Percentiles rank a stretch among this genome's conserved stretches.
These are phyloP conservation scores for Colletotrichum acutatum DNA, from an alignment of 2,329 filamentous ascomycete genomes.

Conservation along the genomic window DNA sequence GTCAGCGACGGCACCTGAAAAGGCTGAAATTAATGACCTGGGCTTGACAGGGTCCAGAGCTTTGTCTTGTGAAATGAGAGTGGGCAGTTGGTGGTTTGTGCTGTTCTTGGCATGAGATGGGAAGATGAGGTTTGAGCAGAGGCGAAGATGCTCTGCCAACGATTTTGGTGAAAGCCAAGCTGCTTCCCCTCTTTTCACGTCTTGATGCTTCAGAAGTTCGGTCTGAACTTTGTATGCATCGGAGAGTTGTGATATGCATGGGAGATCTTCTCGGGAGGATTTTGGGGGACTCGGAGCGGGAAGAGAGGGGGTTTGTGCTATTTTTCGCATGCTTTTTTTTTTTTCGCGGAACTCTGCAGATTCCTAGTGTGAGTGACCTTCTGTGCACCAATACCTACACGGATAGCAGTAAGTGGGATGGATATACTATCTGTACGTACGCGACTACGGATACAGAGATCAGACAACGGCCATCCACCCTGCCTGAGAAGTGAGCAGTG, in stretches of 20 bases:
- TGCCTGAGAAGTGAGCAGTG: no score
- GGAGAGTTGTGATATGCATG: not conserved
- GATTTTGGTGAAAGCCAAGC: not conserved
- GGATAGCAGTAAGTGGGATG: not conserved
- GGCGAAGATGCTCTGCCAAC: not conserved
- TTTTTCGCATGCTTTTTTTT: conserved; percentile 16
- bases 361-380: not conserved
- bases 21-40: not conserved
- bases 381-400: not conserved
- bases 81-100: conserved; percentile 12
- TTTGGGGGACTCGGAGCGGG: not conserved
- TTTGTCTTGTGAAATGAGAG: conserved; percentile 1
- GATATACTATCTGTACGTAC: not conserved
- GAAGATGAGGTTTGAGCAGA: not conserved
- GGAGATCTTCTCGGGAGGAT: not conserved
- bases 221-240: not conserved
- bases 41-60: not conserved
- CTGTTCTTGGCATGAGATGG: conserved; percentile 6
- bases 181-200: not conserved
- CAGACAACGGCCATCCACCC: not conserved
- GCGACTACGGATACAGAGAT: not conserved
- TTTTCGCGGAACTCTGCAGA: not conserved
- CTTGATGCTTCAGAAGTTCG: not conserved
- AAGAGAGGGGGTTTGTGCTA: conserved; percentile 16
- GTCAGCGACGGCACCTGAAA: conserved; percentile 11